Evolutionary conservation across 2,329 filamentous ascomycete species (phyloP), one percentile per base, ranked within the genome.

Genomic region (Parastagonospora nodorum): DNA sequence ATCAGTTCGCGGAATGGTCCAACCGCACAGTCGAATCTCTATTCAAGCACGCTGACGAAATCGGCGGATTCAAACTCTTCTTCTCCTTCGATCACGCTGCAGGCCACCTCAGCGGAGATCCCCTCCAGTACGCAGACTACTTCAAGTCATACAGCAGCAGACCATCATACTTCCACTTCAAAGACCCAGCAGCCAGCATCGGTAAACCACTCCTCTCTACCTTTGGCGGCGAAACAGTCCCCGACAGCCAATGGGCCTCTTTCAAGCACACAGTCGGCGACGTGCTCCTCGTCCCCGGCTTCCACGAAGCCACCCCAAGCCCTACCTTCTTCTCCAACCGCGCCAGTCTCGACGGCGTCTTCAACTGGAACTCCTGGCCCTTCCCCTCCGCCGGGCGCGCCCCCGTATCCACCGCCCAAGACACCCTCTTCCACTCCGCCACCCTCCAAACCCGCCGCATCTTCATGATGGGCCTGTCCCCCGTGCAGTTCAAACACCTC

Each of bases 341-440:
- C 24, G 38, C 51, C 8, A 61, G 58, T 36, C 63, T 73, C 2
- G 71, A 74, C 44, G 74, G 72, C 15, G 58, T 69, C 24, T 69
- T 75, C 45, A 72, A 69, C 45, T 75, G 74, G 74, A 72, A 75
- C 44, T 67, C 71, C 0, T 76, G 74, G 73, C 66, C 69, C 1
- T 29, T 36, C 14, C 44, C 51, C 0, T 42, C 44, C 29, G 50
- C 54, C 1, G 65, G 65, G 1, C 60, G 60, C 12, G 57, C 52
- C n/a, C 55, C 61, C 16, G 68, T 75, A 9, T 61, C 61, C 5
- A 57, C 57, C 5, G 51, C 46, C 14, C 62, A 67, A 4, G 74
- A 77, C 48, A 16, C 53, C 8, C 57, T 60, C 1, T 68, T 64
- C 42, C 61, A 70, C n/a, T 50, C 50, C 6, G 66, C 63, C 11